phyloP scores from a whole-genome alignment of 805 yeast genomes.

The Candida boidinii region DNA sequence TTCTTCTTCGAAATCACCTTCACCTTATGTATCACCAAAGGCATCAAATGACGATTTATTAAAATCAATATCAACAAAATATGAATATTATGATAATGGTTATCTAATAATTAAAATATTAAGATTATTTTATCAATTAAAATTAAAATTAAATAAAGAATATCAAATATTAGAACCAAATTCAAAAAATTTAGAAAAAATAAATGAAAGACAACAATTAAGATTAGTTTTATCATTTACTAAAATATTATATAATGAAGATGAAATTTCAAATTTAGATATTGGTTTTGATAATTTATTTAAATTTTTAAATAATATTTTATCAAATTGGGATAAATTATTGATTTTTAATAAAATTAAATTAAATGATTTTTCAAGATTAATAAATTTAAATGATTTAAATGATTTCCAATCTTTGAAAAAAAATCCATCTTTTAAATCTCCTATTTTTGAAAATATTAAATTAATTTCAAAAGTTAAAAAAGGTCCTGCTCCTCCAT shows the following conservation, averaged over 20 bases:
- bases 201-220: constrained; percentile 19
- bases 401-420: constrained; percentile 7
- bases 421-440: constrained; percentile 1
- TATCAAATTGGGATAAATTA: constrained; percentile 15
- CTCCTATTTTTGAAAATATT: no score
- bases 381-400: constrained; percentile 18
- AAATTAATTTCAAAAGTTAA: no score
- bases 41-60: constrained; percentile 1
- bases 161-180: constrained; percentile 14
- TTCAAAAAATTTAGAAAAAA: constrained; percentile 12
- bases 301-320: constrained; percentile 17
- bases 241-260: constrained; percentile 20
- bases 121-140: constrained; percentile 25
- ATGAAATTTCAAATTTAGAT: constrained; percentile 10
- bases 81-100: constrained; percentile 18
- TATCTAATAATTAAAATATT: constrained; percentile 34
- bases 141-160: constrained; percentile 19
- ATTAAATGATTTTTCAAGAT: constrained; percentile 15
- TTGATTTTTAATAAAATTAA: constrained; percentile 7
- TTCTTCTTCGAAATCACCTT: constrained; percentile 1
- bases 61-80: not conserved
- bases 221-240: constrained; percentile 24
- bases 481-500: constrained; percentile 16
- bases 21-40: constrained; percentile 4
- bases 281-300: constrained; percentile 22